Evolutionary conservation across 139 green algal species (phyloP).

Genomic region (Desmodesmus armatus): DNA sequence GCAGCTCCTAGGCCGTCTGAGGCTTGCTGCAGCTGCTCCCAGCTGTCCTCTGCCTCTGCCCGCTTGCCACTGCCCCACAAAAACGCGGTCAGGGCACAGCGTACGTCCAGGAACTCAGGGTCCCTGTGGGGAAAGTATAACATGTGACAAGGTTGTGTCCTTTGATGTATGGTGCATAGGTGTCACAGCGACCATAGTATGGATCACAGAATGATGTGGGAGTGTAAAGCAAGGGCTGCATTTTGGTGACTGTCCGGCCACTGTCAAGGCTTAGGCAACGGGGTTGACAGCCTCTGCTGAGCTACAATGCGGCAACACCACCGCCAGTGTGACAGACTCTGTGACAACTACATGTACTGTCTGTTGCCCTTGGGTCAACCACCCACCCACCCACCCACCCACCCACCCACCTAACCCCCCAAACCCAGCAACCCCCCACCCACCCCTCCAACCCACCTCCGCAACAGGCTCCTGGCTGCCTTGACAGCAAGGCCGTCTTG

Average conservation of each 20-base stretch:
- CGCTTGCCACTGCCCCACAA: slow-evolving; percentile 53
- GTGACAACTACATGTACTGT: neutral
- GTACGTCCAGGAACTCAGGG: slow-evolving; percentile 63
- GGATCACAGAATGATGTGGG: no score
- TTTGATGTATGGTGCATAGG: no score
- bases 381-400: neutral
- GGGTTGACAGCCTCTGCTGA: no score
- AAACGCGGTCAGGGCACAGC: slow-evolving; percentile 56
- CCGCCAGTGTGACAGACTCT: no score
- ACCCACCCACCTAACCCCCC: no score
- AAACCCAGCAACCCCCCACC: no score
- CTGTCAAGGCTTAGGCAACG: no score
- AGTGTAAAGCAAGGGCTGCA: no score
- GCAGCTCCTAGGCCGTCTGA: slow-evolving; percentile 51
- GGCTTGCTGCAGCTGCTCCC: slow-evolving; percentile 60
- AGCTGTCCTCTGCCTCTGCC: slow-evolving; percentile 61
- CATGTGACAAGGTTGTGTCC: no score
- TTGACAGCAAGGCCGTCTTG: slow-evolving; percentile 37
- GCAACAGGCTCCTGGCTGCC: slow-evolving; percentile 43
- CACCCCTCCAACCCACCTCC: slow-evolving; percentile 53
- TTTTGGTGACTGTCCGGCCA: no score
- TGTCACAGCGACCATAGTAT: no score
- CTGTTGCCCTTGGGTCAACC: neutral
- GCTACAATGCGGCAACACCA: no score
- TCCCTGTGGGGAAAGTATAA: slow-evolving; percentile 59